Conservation (phyloP, 2,329 filamentous ascomycete species). For the Bipolaris gigantea region DNA sequence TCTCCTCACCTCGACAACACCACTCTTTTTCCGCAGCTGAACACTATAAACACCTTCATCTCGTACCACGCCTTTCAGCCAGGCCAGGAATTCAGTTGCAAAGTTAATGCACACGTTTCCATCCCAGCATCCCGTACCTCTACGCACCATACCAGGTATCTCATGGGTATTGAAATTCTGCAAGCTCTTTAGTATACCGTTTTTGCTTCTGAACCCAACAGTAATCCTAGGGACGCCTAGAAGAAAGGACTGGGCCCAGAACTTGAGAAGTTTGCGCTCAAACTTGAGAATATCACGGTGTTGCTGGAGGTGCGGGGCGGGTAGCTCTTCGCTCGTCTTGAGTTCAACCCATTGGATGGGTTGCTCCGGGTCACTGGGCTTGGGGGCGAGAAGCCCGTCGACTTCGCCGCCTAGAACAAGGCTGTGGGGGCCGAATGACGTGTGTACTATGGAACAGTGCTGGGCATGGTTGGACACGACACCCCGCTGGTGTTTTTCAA, state of each 20-base stretch:
- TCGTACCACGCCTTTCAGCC: slow-evolving; percentile 65
- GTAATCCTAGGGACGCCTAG: slow-evolving; percentile 90
- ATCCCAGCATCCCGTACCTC: slow-evolving; percentile 75
- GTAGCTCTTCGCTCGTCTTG: slow-evolving; percentile 80
- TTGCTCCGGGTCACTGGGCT: slow-evolving; percentile 16
- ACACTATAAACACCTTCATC: slow-evolving; percentile 82
- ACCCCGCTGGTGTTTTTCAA: slow-evolving; percentile 72
- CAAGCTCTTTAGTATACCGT: slow-evolving; percentile 71
- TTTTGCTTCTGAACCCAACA: slow-evolving; percentile 77
- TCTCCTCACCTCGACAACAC: slow-evolving; percentile 71
- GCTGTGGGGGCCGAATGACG: slow-evolving; percentile 74
- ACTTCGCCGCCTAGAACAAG: slow-evolving; percentile 91
- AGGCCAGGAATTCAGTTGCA: slow-evolving; percentile 73
- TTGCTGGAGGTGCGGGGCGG: slow-evolving; percentile 47
- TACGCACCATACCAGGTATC: slow-evolving; percentile 76
- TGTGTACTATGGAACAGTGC: slow-evolving; percentile 92
- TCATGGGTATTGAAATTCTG: slow-evolving; percentile 78
- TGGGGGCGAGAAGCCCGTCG: slow-evolving; percentile 63
- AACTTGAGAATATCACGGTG: slow-evolving; percentile 73
- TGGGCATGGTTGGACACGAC: slow-evolving; percentile 87
- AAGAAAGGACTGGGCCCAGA: slow-evolving; percentile 95
- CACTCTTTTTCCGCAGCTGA: slow-evolving; percentile 62
- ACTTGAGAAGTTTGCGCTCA: slow-evolving; percentile 88
- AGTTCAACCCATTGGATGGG: slow-evolving; percentile 90
- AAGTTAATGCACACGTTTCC: slow-evolving; percentile 95